A percentile compares a stretch with the other conserved stretches of the same genome.
Conservation (phyloP, 1,139 yeast genomes). For the Yamadazyma pseudoaaseri region DNA sequence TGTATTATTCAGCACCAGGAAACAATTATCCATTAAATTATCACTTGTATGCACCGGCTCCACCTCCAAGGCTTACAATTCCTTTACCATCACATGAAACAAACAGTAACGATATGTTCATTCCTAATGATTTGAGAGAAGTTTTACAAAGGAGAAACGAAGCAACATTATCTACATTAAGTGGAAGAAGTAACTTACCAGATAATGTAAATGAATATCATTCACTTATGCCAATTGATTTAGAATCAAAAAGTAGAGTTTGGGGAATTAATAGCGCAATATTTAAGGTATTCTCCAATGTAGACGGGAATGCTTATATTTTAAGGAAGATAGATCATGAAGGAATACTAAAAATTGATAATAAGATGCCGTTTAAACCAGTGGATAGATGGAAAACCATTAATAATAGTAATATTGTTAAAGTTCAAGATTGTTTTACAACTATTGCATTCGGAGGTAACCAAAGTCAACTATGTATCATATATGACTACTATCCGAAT, state of each 20-base stretch:
- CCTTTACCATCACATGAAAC: constrained; percentile 71
- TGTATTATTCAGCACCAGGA: constrained; percentile 17
- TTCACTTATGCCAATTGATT: constrained; percentile 82
- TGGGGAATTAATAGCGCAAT: constrained; percentile 64
- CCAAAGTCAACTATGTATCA: constrained; percentile 40
- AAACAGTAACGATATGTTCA: constrained; percentile 65
- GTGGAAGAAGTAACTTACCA: constrained; percentile 60
- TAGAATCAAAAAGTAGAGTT: constrained; percentile 49
- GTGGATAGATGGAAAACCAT: constrained; percentile 48
- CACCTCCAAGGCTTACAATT: constrained; percentile 68
- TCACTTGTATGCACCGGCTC: constrained; percentile 86
- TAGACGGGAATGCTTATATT: constrained; percentile 76
- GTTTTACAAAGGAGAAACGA: constrained; percentile 71
- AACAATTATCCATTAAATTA: constrained; percentile 67
- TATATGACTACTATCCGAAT: constrained; percentile 44
- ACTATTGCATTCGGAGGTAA: constrained; percentile 82
- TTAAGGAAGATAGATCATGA: constrained; percentile 67
- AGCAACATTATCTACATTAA: constrained; percentile 71
- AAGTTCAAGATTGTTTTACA: constrained; percentile 79
- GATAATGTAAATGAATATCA: constrained; percentile 80
- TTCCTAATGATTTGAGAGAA: constrained; percentile 72
- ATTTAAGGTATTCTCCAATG: constrained; percentile 77
- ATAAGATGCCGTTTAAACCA: constrained; percentile 48
- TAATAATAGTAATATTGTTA: constrained; percentile 58
- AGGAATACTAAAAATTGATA: constrained; percentile 46